Percentiles rank a stretch among this genome's conserved stretches.
Evolutionary conservation across 495 filamentous ascomycete species (phyloP).

Genomic region (Talaromyces stipitatus): DNA sequence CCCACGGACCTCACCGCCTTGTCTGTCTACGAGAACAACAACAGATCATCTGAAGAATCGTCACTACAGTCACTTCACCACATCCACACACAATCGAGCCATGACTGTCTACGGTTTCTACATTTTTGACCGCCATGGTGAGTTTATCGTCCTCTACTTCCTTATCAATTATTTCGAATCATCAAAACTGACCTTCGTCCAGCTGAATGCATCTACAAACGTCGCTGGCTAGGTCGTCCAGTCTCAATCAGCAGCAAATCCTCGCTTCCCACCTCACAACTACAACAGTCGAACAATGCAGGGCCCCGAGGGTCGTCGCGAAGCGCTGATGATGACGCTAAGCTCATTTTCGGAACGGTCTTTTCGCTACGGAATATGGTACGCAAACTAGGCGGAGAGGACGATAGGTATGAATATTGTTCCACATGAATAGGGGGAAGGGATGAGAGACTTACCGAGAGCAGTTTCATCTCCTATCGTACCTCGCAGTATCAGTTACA

Average conservation of each 20-base stretch:
- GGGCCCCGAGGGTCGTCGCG: slow-evolving; percentile 37
- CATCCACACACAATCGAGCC: slow-evolving; percentile 5
- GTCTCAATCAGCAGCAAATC: slow-evolving; percentile 30
- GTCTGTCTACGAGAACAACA: neutral
- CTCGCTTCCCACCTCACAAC: slow-evolving; percentile 22
- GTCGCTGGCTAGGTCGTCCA: slow-evolving; percentile 59
- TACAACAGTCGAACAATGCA: slow-evolving; percentile 24
- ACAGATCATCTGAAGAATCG: neutral
- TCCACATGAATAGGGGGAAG: neutral
- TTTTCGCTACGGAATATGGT: slow-evolving; percentile 97
- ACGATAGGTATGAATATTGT: slow-evolving; percentile 54
- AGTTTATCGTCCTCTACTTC: slow-evolving; percentile 11
- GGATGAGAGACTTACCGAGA: neutral
- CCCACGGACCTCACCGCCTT: neutral
- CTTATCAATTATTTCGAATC: neutral
- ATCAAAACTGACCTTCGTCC: neutral
- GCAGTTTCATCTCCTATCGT: slow-evolving; percentile 79
- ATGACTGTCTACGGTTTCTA: slow-evolving; percentile 98
- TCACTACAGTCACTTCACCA: neutral
- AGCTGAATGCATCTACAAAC: slow-evolving; percentile 98
- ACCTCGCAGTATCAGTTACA: slow-evolving; percentile 96
- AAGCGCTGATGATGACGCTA: slow-evolving; percentile 79
- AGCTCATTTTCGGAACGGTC: slow-evolving; percentile 92
- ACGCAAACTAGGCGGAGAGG: slow-evolving; percentile 81
- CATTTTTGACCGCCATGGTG: slow-evolving; percentile 98